Base-by-base conservation (phyloP, 768 basidiomycete species). In the Cytidiella melzeri region DNA sequence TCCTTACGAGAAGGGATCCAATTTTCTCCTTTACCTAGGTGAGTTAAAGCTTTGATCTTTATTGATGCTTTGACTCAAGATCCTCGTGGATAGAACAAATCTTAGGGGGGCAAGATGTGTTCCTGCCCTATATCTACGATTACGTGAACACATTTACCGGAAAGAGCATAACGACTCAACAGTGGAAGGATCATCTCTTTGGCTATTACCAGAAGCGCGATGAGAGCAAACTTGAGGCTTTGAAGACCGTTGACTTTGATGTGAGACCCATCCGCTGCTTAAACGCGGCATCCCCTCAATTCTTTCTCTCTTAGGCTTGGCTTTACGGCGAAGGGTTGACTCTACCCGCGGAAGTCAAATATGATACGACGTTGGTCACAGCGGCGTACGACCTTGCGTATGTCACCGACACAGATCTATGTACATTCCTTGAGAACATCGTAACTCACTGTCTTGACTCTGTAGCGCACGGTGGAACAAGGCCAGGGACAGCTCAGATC, bases 1-100 rank as follows among this genome's bases (percentile, higher is more conserved):
- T 39, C 87, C 93, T 0, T 95, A 95, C 57, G 87, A 88, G 63
- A 89, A 94, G 67, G 94, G 94, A 19, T 77, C 88, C 4, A 95
- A 92, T 63, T 81, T 98, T 58, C 70, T 98, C 12, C 76, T 94
- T 13, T 75, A 89, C 62, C 74, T 97, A 18, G 93, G 87, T 87
- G 48, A 47, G 73, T 58, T 13, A 15, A 7, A 15, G 9, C 30
- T 15, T 7, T 7, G 7, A 7, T 15, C 15, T 7, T 34, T 7
- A 34, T 7, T 7, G 30, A 34, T 7, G 15, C 30, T 34, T 34
- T 15, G 30, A 34, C 9, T 7, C 30, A 7, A 15, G 15, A 7
- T 15, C 21, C 13, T 39, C 20, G 12, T 10, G n/a, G 5, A 54
- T 34, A 83, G 86, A 92, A 63, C 71, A 76, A 34, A 81, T 73